phyloP scores from a whole-genome alignment of 352 stramenopile genomes.

The Phytophthora cactorum region DNA sequence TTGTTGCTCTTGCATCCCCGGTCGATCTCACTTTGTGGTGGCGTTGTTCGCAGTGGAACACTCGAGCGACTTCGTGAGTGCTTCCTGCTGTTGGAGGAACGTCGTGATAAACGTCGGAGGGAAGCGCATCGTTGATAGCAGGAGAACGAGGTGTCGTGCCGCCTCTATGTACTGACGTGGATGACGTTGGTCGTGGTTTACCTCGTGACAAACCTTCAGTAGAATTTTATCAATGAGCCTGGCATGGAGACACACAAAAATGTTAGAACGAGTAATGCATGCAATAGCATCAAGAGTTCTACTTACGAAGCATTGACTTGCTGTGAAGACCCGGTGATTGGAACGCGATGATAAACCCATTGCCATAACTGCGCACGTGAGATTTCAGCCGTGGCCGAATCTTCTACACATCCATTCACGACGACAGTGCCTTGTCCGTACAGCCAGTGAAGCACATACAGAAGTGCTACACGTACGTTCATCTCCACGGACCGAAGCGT shows the following conservation, averaged over 20 bases:
- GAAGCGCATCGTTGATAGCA: slow-evolving; percentile 61
- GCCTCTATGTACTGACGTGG: slow-evolving; percentile 47
- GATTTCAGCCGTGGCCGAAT: slow-evolving; percentile 95
- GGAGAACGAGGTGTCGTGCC: slow-evolving; percentile 62
- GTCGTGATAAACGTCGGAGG: slow-evolving; percentile 72
- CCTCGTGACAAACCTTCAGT: slow-evolving; percentile 38
- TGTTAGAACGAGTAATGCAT: not conserved
- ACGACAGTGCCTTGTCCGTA: slow-evolving; percentile 90
- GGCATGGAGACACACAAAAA: slow-evolving; percentile 7
- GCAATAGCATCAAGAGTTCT: not conserved
- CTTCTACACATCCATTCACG: slow-evolving; percentile 93
- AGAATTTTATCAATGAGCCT: slow-evolving; percentile 65
- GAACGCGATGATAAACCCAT: slow-evolving; percentile 69
- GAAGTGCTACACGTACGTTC: slow-evolving; percentile 90
- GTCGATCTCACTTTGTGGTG: not conserved
- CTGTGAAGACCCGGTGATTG: slow-evolving; percentile 33
- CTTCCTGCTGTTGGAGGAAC: slow-evolving; percentile 70
- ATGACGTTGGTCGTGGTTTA: slow-evolving; percentile 26
- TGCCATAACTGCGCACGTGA: slow-evolving; percentile 93
- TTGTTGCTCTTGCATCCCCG: not conserved
- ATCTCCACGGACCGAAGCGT: slow-evolving; percentile 81
- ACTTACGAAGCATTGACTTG: slow-evolving; percentile 52
- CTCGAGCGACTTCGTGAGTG: slow-evolving; percentile 49
- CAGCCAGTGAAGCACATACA: slow-evolving; percentile 93
- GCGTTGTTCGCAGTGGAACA: not conserved